Conservation (phyloP, 345 rosid genomes). For the Mallotus nudiflorus region DNA sequence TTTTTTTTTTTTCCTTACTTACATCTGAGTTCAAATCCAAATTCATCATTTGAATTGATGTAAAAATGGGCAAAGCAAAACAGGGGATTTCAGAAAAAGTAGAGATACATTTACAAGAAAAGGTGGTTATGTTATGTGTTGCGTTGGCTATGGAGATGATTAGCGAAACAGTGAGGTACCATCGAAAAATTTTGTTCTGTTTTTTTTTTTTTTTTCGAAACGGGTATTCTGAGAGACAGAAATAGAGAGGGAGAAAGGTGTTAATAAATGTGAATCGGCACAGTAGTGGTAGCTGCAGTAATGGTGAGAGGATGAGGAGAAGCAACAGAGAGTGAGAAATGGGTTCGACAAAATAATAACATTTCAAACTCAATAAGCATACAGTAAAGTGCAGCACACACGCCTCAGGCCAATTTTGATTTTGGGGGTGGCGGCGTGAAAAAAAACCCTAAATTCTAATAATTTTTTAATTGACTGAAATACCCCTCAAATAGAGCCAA, state of each 20-base stretch:
- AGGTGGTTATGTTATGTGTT: background rate
- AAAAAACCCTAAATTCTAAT: conserved; percentile 23
- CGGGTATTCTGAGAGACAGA: no score
- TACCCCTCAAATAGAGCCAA: no score
- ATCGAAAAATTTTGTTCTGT: no score
- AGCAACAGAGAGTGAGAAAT: background rate
- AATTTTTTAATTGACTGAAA: background rate
- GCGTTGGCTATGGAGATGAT: no score
- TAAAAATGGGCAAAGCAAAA: background rate
- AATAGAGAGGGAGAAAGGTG: background rate
- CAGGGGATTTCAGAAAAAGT: background rate
- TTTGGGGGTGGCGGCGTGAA: conserved; percentile 15
- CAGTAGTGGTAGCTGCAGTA: background rate
- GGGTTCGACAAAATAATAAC: background rate
- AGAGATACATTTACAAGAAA: background rate
- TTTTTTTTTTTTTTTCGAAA: no score
- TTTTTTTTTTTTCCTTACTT: background rate
- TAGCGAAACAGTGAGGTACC: background rate
- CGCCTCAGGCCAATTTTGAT: background rate
- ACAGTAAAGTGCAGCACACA: background rate
- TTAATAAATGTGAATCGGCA: background rate
- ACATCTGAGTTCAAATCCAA: conserved; percentile 13
- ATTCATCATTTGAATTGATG: background rate
- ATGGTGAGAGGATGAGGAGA: background rate
- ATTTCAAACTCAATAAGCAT: background rate